Conservation (phyloP, 1,139 yeast species). For the Wickerhamomyces sp. region DNA sequence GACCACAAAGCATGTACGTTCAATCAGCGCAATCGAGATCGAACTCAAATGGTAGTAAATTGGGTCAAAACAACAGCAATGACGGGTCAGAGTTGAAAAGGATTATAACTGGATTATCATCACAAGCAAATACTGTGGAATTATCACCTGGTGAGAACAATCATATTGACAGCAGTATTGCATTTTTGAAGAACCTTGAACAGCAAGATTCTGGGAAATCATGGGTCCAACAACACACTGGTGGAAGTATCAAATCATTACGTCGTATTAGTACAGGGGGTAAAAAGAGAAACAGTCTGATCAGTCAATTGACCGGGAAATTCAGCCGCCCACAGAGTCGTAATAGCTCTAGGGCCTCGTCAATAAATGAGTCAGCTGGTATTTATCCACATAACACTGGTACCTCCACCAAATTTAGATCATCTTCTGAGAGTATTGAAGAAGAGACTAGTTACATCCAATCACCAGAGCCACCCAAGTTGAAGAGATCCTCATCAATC, state of each 20-base stretch:
- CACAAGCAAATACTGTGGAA: conserved; percentile 27
- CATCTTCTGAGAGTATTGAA: conserved; percentile 20
- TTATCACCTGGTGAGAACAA: conserved; percentile 28
- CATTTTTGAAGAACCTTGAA: conserved; percentile 52
- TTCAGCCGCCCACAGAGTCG: conserved; percentile 23
- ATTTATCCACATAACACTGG: conserved; percentile 11
- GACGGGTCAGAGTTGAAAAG: conserved; percentile 17
- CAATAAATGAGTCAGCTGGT: conserved; percentile 21
- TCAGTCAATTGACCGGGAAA: conserved; percentile 23
- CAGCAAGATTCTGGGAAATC: conserved; percentile 32
- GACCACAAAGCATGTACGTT: conserved; percentile 22
- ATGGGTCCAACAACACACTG: conserved; percentile 84
- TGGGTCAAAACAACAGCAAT: neutral
- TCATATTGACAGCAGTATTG: conserved; percentile 41
- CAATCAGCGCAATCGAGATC: conserved; percentile 10
- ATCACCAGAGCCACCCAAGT: conserved; percentile 28
- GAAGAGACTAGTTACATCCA: conserved; percentile 13
- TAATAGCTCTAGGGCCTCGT: conserved; percentile 23
- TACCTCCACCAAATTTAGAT: conserved; percentile 12
- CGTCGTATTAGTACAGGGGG: conserved; percentile 24
- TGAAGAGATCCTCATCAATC: conserved; percentile 37
- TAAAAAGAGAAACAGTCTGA: conserved; percentile 15
- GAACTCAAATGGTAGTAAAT: conserved; percentile 3
- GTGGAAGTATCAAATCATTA: conserved; percentile 44
- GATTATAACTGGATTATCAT: conserved; percentile 28